Evolutionary conservation across 2,329 filamentous ascomycete genomes (phyloP), one percentile per base, ranked within the genome.

Genomic region (Pyricularia sp.): DNA sequence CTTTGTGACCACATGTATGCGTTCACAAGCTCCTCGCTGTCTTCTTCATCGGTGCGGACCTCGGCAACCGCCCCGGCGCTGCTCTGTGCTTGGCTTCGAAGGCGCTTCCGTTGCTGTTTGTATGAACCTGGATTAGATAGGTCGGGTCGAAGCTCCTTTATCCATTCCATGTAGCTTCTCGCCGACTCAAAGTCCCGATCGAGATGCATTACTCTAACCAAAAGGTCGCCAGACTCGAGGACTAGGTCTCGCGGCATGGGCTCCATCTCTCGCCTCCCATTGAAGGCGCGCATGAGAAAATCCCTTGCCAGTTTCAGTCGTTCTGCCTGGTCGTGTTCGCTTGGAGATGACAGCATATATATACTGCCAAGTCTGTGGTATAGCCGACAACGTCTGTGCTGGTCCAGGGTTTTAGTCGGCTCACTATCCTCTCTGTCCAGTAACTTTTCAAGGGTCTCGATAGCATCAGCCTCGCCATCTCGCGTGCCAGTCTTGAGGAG

Each of bases 131-230:
- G 40, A 49, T 6, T 49, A n/a, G 40, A 49, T n/a, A 49, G 16
- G 40, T 49, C 57, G 10, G 57, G 57, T 6, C 22, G 24, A 26
- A 67, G 49, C 28, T 62, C 24, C 9, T 30, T 40, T 13, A 44
- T 62, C 64, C 64, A 65, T 12, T 65, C 64, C 26, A 62, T 28
- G 28, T 65, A 65, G 5, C 60, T 60, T 26, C 60, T 30, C 5
- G 64, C 60, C 10, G 59, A 59, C 22, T 65, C 64, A 26, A 65
- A 65, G 13, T 55, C 59, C 33, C 62, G 59, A 4, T 89, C 83
- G 1, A 82, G 79, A 53, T 82, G 83, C 64, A 94, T 75, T 16
- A 86, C 84, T n/a, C 78, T 72, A 5, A 82, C 76, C 26, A 87
- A 77, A 30, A 77, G 76, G 1, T 75, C 74, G 9, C 35, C 59